These are phyloP conservation scores for Candida pseudoglaebosa DNA, from an alignment of 805 yeast species.

Conservation along the genomic window DNA sequence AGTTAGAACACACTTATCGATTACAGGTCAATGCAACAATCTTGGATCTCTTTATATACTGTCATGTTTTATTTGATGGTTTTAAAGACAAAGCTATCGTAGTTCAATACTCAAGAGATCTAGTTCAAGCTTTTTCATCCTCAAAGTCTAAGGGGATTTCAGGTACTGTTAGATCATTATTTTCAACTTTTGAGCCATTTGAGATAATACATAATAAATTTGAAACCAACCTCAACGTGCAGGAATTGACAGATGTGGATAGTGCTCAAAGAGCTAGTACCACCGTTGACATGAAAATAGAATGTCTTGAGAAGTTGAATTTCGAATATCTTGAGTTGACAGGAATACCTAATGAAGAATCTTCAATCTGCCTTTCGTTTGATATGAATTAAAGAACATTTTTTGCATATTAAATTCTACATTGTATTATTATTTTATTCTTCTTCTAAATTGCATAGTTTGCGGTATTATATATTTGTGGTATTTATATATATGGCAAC, in stretches of 20 bases:
- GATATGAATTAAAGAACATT: constrained; percentile 4
- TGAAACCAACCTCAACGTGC: constrained; percentile 1
- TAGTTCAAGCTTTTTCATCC: not conserved
- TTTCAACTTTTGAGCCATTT: constrained; percentile 4
- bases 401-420: constrained; percentile 5
- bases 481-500: constrained; percentile 2
- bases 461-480: not conserved
- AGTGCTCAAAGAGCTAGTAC: not conserved
- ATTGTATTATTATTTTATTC: not conserved
- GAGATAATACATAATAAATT: constrained; percentile 1
- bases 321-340: not conserved
- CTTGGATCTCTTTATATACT: constrained; percentile 14
- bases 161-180: constrained; percentile 5
- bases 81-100: constrained; percentile 24
- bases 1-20: constrained; percentile 6
- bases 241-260: constrained; percentile 1
- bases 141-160: not conserved
- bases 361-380: constrained; percentile 2
- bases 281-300: not conserved
- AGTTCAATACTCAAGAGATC: constrained; percentile 1
- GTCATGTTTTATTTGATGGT: constrained; percentile 28
- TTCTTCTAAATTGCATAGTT: not conserved
- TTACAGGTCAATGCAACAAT: constrained; percentile 6
- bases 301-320: not conserved
- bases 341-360: not conserved